phyloP scores from a whole-genome alignment of 2,329 filamentous ascomycete species.

The Cladosporium sp. region DNA sequence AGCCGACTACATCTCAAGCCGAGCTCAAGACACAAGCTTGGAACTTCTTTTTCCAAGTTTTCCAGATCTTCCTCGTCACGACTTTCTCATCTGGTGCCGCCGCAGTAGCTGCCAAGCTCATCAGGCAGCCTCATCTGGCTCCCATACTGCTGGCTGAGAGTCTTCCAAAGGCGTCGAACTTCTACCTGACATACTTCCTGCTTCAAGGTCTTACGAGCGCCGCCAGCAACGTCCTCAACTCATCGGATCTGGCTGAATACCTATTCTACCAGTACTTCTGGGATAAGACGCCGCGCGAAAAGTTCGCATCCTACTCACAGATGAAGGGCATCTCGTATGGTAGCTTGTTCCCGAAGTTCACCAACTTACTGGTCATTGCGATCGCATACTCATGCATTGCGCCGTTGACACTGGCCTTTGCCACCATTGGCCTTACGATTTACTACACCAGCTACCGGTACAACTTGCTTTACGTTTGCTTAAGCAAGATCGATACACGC shows the following conservation, averaged over 20 bases:
- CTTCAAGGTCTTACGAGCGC: slow-evolving; percentile 38
- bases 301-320: slow-evolving; percentile 46
- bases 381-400: slow-evolving; percentile 52
- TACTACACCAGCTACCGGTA: slow-evolving; percentile 52
- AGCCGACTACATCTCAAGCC: slow-evolving; percentile 45
- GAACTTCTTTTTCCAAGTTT: slow-evolving; percentile 44
- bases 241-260: slow-evolving; percentile 36
- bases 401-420: slow-evolving; percentile 49
- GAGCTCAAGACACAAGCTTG: slow-evolving; percentile 44
- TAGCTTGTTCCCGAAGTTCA: slow-evolving; percentile 49
- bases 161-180: slow-evolving; percentile 42
- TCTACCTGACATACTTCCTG: slow-evolving; percentile 45
- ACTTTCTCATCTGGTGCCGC: slow-evolving; percentile 42
- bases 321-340: slow-evolving; percentile 48
- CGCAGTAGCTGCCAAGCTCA: slow-evolving; percentile 35
- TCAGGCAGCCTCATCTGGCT: slow-evolving; percentile 35
- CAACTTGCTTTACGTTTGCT: slow-evolving; percentile 50
- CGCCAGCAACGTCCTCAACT: slow-evolving; percentile 35
- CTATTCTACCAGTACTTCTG: slow-evolving; percentile 35
- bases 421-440: slow-evolving; percentile 44
- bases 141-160: slow-evolving; percentile 37
- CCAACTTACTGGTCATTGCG: slow-evolving; percentile 46
- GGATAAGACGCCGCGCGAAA: slow-evolving; percentile 48
- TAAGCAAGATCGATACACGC: slow-evolving; percentile 50
- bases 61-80: slow-evolving; percentile 45